Percentiles rank a stretch among this genome's conserved stretches.
phyloP scores from a whole-genome alignment of 176 grass and related monocot species.

The Chloris gayana region DNA sequence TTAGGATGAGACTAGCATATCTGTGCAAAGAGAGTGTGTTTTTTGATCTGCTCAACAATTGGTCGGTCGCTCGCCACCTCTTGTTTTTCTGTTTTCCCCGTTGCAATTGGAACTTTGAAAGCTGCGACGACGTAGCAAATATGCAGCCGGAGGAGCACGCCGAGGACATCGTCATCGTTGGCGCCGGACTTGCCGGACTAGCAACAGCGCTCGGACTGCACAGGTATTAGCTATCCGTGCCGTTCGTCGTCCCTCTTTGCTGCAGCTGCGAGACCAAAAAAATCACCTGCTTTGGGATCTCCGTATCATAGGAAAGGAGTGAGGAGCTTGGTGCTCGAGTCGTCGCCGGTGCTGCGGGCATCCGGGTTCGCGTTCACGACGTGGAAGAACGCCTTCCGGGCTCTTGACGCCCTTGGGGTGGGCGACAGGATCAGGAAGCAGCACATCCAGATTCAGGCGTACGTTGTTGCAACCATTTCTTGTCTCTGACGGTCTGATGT shows the following conservation, averaged over 20 bases:
- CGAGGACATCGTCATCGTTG: slow-evolving; percentile 63
- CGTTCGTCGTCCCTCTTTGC: background rate
- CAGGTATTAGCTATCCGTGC: slow-evolving; percentile 10
- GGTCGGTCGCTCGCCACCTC: background rate
- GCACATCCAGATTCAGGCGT: slow-evolving; percentile 44
- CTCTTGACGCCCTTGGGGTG: slow-evolving; percentile 71
- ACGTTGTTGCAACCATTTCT: background rate
- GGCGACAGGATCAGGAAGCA: slow-evolving; percentile 63
- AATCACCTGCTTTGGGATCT: background rate
- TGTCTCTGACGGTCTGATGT: background rate
- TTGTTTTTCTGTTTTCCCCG: no score
- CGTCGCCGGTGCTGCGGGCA: slow-evolving; percentile 59
- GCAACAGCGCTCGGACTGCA: slow-evolving; percentile 67
- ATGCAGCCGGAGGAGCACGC: slow-evolving; percentile 31
- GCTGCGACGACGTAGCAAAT: background rate
- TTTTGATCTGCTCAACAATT: background rate
- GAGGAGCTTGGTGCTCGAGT: slow-evolving; percentile 76
- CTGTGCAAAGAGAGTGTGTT: background rate
- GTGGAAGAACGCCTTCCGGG: slow-evolving; percentile 71
- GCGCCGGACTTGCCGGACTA: slow-evolving; percentile 70
- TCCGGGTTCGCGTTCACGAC: slow-evolving; percentile 54
- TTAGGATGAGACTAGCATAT: background rate
- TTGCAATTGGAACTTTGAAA: background rate
- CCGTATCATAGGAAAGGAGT: slow-evolving; percentile 55
- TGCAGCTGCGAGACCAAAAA: background rate